Conservation (phyloP, 208 protist genomes). For the Crithidia acanthocephali region DNA sequence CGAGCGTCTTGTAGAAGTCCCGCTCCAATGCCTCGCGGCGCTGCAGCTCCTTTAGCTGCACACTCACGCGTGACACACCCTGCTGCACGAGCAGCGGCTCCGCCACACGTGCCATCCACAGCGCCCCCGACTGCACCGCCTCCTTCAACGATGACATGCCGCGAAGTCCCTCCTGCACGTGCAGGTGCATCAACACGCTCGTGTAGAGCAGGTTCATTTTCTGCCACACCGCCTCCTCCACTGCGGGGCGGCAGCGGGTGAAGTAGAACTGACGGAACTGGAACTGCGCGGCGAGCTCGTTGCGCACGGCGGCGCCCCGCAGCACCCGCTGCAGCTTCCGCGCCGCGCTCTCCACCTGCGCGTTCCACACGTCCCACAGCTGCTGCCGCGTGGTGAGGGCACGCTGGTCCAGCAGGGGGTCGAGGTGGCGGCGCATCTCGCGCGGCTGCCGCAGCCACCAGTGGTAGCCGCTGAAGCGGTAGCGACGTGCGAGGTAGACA, state of each 20-base stretch:
- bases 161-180: conserved; percentile 40
- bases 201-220: conserved; percentile 38
- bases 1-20: conserved; percentile 3
- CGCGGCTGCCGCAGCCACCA: conserved; percentile 53
- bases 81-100: conserved; percentile 13
- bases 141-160: conserved; percentile 12
- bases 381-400: conserved; percentile 24
- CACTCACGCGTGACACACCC: background rate
- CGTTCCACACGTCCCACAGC: conserved; percentile 38
- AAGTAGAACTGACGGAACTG: conserved; percentile 45
- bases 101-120: conserved; percentile 6
- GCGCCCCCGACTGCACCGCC: conserved; percentile 15
- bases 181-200: conserved; percentile 39
- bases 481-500: conserved; percentile 47
- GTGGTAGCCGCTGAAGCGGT: conserved; percentile 55
- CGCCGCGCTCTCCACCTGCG: conserved; percentile 21
- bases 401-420: conserved; percentile 12
- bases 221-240: conserved; percentile 43
- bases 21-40: conserved; percentile 17
- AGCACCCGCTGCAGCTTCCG: conserved; percentile 45
- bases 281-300: conserved; percentile 23
- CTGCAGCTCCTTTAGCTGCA: conserved; percentile 22
- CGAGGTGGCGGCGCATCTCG: conserved; percentile 28
- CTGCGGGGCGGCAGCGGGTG: conserved; percentile 42
- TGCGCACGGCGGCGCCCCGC: conserved; percentile 32